Base-by-base conservation (phyloP, 129 eudicot species). In the Mikania micrantha region DNA sequence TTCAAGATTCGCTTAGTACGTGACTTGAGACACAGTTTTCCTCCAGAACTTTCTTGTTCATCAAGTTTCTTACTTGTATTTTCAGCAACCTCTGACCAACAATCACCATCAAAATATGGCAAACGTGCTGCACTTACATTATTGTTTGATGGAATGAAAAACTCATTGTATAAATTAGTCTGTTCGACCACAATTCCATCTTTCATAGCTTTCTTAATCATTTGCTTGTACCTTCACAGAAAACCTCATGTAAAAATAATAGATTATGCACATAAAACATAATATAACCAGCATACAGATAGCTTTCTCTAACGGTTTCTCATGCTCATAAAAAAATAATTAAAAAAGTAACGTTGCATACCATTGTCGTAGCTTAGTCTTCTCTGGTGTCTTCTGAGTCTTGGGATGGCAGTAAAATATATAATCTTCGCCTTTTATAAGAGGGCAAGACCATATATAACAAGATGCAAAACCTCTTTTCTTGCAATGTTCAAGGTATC, bases 371-470 rank as follows among this genome's bases (percentile, higher is more conserved):
- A 90, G 80, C 87, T 87, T 83, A 42, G 79, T 77, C 40, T 84
- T 64, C 75, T 68, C 79, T 4, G 97, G 97, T 24, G 78, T 81
- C 68, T 73, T 90, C 65, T 90, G 97, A 21, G 71, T 72, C 77
- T 80, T 83, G 12, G 97, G 97, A 79, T 87, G 95, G 69, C 97
- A 81, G 73, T 83, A 64, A 17, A 90, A 78, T 17, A 90, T 90
- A 48, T 90, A 90, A 67, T 90, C 95, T 29, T 87, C 90, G 5
- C 92, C 89, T 77, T 79, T 83, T 13, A 60, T 6, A 78, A 90
- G 88, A 31, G 97, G 97, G 76, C 95, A 90, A 17, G 92, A 87
- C 97, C 95, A 90, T 74, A 90, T 76, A 76, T 90, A 87, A 80
- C 97, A 85, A 48, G 83, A 77, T 45, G 82, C 67, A 67, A 84